These are phyloP conservation scores for Starmerella apis DNA, from an alignment of 805 yeast species.

Conservation along the genomic window DNA sequence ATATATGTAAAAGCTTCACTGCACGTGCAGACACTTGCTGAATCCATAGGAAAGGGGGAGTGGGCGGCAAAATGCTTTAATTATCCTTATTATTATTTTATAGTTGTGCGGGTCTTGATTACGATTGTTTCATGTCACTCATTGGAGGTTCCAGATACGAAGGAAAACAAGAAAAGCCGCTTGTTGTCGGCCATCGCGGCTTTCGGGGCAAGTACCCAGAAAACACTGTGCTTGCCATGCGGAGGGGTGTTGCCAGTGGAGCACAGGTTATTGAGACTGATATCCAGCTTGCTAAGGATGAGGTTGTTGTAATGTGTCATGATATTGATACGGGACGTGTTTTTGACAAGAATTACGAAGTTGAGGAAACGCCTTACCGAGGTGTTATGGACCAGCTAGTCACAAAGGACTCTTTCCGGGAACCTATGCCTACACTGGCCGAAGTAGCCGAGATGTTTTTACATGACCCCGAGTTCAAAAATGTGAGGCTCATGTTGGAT, in stretches of 20 bases:
- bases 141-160: slow-evolving; percentile 20
- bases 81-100: neutral
- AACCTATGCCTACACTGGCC: slow-evolving; percentile 36
- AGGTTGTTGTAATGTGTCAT: slow-evolving; percentile 46
- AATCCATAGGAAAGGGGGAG: neutral
- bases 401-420: slow-evolving; percentile 30
- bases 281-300: slow-evolving; percentile 45
- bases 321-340: slow-evolving; percentile 43
- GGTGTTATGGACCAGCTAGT: slow-evolving; percentile 35
- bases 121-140: slow-evolving; percentile 14
- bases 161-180: slow-evolving; percentile 27
- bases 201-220: slow-evolving; percentile 37
- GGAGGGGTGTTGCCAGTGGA: slow-evolving; percentile 40
- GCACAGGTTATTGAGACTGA: slow-evolving; percentile 45
- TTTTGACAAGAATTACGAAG: slow-evolving; percentile 35
- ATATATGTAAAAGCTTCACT: neutral
- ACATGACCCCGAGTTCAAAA: slow-evolving; percentile 28
- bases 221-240: slow-evolving; percentile 39
- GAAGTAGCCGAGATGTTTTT: slow-evolving; percentile 37
- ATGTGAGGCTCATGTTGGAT: slow-evolving; percentile 40
- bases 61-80: neutral
- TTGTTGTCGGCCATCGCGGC: slow-evolving; percentile 30
- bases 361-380: slow-evolving; percentile 33
- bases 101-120: neutral
- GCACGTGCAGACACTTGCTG: neutral